Evolutionary conservation across 2,329 filamentous ascomycete genomes (phyloP).

Genomic region (Tolypocladium album): DNA sequence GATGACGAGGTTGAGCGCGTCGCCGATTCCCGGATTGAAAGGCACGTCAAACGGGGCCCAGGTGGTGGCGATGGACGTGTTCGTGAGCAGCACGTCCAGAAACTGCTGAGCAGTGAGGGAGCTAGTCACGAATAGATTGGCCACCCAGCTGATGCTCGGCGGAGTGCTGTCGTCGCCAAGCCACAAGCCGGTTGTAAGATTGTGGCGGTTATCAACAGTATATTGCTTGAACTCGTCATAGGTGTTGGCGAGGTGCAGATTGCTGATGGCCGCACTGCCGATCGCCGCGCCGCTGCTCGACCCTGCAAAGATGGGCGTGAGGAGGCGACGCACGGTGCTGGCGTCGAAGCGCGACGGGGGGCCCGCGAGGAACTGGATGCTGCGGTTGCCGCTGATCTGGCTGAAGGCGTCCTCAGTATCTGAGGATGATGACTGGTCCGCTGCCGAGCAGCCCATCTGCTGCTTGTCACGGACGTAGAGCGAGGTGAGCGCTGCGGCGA

Average conservation of each 20-base stretch:
- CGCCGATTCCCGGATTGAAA: slow-evolving; percentile 56
- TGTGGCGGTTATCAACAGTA: slow-evolving; percentile 50
- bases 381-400: slow-evolving; percentile 15
- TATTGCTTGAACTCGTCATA: slow-evolving; percentile 58
- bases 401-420: slow-evolving; percentile 26
- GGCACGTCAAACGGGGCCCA: slow-evolving; percentile 70
- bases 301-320: slow-evolving; percentile 28
- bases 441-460: slow-evolving; percentile 40
- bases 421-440: slow-evolving; percentile 31
- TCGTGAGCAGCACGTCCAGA: slow-evolving; percentile 54
- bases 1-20: slow-evolving; percentile 66
- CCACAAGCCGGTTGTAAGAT: slow-evolving; percentile 69
- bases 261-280: slow-evolving; percentile 9
- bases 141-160: slow-evolving; percentile 62
- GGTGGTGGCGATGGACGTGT: slow-evolving; percentile 57
- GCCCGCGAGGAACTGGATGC: slow-evolving; percentile 19
- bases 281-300: slow-evolving; percentile 9
- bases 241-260: slow-evolving; percentile 46
- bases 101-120: slow-evolving; percentile 55
- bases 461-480: slow-evolving; percentile 56
- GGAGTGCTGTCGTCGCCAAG: slow-evolving; percentile 48
- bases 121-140: slow-evolving; percentile 46
- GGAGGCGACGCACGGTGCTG: slow-evolving; percentile 17
- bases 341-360: slow-evolving; percentile 26
- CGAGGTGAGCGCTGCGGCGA: slow-evolving; percentile 69